Evolutionary conservation across 129 eudicot species (phyloP).

Genomic region (Tagetes patula): DNA sequence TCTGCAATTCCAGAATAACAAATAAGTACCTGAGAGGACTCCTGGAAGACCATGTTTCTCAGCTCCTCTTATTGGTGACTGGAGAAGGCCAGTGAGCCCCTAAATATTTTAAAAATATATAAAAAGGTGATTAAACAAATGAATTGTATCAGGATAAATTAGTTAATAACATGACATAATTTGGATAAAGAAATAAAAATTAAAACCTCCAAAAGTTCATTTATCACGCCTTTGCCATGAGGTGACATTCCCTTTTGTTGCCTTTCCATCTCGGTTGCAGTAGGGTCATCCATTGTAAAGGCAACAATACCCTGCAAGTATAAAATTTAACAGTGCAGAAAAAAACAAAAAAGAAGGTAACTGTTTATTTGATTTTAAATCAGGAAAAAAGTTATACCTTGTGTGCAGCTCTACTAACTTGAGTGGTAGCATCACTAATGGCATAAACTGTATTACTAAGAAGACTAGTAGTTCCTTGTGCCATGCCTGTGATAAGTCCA

Average conservation of each 20-base stretch:
- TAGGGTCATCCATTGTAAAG: slow-evolving; percentile 78
- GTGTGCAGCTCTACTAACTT: slow-evolving; percentile 94
- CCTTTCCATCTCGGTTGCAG: slow-evolving; percentile 53
- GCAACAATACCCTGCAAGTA: slow-evolving; percentile 77
- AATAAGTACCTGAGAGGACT: slow-evolving; percentile 68
- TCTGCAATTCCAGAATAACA: not conserved
- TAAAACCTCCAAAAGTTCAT: slow-evolving; percentile 83
- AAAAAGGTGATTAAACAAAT: not conserved
- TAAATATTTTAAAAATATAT: slow-evolving; percentile 17
- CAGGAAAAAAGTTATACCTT: slow-evolving; percentile 49
- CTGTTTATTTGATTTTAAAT: not conserved
- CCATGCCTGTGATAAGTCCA: slow-evolving; percentile 84
- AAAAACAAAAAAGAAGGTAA: not conserved
- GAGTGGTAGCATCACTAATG: slow-evolving; percentile 95
- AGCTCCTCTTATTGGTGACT: slow-evolving; percentile 94
- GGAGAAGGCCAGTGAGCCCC: slow-evolving; percentile 99
- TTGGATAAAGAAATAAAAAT: not conserved
- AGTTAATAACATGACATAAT: not conserved
- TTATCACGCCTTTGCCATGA: slow-evolving; percentile 89
- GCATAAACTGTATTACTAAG: slow-evolving; percentile 95
- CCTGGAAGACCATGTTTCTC: slow-evolving; percentile 99
- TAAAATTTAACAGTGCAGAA: slow-evolving; percentile 13
- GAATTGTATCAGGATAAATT: not conserved
- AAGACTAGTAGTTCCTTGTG: slow-evolving; percentile 93
- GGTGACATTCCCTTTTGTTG: slow-evolving; percentile 70